Base-by-base conservation (phyloP, 2,329 filamentous ascomycete genomes). In the Saccharata proteae region DNA sequence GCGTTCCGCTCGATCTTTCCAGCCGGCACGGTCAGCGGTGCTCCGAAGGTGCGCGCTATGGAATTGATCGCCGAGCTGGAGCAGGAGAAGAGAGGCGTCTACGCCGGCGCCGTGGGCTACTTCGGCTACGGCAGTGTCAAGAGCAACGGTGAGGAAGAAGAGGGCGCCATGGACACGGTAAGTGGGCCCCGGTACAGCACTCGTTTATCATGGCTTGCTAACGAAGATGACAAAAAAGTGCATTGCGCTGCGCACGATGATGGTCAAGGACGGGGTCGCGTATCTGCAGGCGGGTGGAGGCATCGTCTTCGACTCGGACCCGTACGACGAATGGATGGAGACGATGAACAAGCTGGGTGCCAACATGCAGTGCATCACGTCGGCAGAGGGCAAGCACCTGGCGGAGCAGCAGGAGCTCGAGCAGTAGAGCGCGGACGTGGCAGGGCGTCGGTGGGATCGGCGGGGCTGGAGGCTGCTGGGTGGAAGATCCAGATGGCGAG, bases 1-100 rank as follows among this genome's bases (percentile, higher is more conserved):
- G 90, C 90, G 7, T 93, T 98, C 62, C 74, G 88, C 16, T 86
- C 81, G 42, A 94, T 98, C 47, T 98, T 98, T 64, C 90, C 90
- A 0, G 90, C 90, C 4, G 90, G 90, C 34, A 98, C 90, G 0
- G 88, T 96, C 17, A 90, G 81, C 12, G 90, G 90, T 4, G 88
- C 90, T 4, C 90, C 90, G 36, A 98, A 98, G 62, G 85, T 98
- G 34, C 75, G 78, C 40, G 90, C 90, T 3, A 98, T 98, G 90
- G 82, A 94, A 60, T 66, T 98, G 39, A 98, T 98, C 47, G 85
- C 82, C 27, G 88, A 96, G 61, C 63, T 96, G 27, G 90, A 98
- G 61, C 65, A 71, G 41, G 90, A 98, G 68, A 94, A 94, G 67
- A 71, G 90, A 33, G 88, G 90, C 23, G 75, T 96, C 22, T 98